Conservation (phyloP, 345 rosid species). For the Firmiana major region DNA sequence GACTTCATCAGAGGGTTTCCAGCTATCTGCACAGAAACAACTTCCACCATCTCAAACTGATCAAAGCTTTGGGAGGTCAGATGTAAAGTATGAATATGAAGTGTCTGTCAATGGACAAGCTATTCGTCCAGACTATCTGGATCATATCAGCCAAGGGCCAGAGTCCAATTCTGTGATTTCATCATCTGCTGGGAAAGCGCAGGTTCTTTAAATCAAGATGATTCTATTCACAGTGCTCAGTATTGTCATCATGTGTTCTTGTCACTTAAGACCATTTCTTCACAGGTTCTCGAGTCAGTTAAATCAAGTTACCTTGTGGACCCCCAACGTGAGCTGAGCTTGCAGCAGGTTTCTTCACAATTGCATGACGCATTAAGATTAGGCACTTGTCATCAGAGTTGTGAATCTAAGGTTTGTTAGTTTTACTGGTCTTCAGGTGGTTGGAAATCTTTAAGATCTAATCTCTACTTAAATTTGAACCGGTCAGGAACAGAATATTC, state of each 20-base stretch:
- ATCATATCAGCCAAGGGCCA: conserved; percentile 47
- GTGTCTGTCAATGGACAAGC: conserved; percentile 51
- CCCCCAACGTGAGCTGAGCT: conserved; percentile 46
- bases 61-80: conserved; percentile 45
- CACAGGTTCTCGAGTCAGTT: conserved; percentile 57
- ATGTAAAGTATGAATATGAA: conserved; percentile 51
- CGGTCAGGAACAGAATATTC: conserved; percentile 48
- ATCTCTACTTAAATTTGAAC: conserved; percentile 18
- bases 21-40: conserved; percentile 46
- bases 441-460: background rate
- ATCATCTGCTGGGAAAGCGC: conserved; percentile 50
- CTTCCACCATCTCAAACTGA: conserved; percentile 49
- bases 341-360: conserved; percentile 67
- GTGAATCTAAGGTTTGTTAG: conserved; percentile 52
- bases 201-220: conserved; percentile 36
- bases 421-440: conserved; percentile 6
- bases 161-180: conserved; percentile 45
- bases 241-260: background rate
- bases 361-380: conserved; percentile 55
- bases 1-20: conserved; percentile 52
- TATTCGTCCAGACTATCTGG: conserved; percentile 46
- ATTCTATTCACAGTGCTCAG: conserved; percentile 7
- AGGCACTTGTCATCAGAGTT: conserved; percentile 40
- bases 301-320: conserved; percentile 43
- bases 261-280: conserved; percentile 10